These are phyloP conservation scores for Sporothrix brunneoviolacea DNA, from an alignment of 2,329 filamentous ascomycete species.

Conservation along the genomic window DNA sequence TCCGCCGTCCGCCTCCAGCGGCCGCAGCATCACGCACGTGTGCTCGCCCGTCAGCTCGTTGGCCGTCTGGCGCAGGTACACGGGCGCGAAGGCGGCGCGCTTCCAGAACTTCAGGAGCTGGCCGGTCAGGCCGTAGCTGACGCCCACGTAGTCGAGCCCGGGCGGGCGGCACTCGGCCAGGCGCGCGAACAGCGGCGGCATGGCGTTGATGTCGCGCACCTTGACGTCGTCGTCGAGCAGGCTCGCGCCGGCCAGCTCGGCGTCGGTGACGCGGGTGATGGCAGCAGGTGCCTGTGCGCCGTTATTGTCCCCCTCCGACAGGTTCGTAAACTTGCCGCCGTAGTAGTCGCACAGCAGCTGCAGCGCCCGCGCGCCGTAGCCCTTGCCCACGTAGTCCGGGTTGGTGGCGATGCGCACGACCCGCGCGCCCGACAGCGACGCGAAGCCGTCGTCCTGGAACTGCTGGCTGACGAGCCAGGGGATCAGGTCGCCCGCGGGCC, in stretches of 20 bases:
- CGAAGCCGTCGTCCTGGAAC: constrained; percentile 96
- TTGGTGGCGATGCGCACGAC: constrained; percentile 94
- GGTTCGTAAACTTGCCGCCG: constrained; percentile 80
- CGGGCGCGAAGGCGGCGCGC: constrained; percentile 73
- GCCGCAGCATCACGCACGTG: constrained; percentile 92
- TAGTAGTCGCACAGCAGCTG: constrained; percentile 88
- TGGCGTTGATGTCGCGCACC: constrained; percentile 79
- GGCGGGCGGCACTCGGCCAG: constrained; percentile 76
- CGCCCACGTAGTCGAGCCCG: constrained; percentile 83
- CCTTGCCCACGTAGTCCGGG: constrained; percentile 86
- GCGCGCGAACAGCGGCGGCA: constrained; percentile 90
- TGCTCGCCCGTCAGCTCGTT: constrained; percentile 97
- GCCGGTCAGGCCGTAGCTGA: constrained; percentile 86
- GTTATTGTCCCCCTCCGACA: constrained; percentile 84
- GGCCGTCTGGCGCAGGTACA: constrained; percentile 88
- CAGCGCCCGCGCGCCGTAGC: constrained; percentile 85
- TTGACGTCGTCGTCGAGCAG: constrained; percentile 81
- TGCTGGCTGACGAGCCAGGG: constrained; percentile 97
- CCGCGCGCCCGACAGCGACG: constrained; percentile 82
- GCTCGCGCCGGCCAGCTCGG: constrained; percentile 67
- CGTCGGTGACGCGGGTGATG: constrained; percentile 76
- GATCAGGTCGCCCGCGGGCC: constrained; percentile 87
- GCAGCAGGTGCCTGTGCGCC: constrained; percentile 34
- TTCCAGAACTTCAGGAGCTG: constrained; percentile 97
- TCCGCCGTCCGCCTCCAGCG: constrained; percentile 39